A percentile compares a stretch with the other conserved stretches of the same genome.
These are phyloP conservation scores for Thalassiosira livingstoniorum DNA, from an alignment of 352 stramenopile species.

Conservation along the genomic window DNA sequence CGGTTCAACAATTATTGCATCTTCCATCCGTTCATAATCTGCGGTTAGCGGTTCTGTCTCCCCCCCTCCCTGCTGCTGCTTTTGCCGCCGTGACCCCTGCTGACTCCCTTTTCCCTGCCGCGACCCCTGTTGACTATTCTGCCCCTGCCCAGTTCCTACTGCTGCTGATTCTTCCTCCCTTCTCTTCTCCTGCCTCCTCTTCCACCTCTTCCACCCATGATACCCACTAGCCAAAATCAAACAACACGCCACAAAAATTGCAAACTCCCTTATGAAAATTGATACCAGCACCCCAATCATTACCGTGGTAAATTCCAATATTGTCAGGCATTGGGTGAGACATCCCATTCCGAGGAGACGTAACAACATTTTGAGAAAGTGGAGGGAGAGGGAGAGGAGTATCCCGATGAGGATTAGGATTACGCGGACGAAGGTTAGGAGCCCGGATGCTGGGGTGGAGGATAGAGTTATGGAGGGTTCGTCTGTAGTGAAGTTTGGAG, in stretches of 20 bases:
- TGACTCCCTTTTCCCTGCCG: background rate
- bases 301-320: constrained; percentile 51
- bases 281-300: constrained; percentile 50
- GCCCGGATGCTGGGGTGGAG: constrained; percentile 12
- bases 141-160: no score
- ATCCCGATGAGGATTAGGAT: constrained; percentile 56
- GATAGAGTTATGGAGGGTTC: constrained; percentile 17
- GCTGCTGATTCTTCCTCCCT: constrained; percentile 15
- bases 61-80: background rate
- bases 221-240: constrained; percentile 44
- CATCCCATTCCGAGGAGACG: constrained; percentile 56
- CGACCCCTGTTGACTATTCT: background rate
- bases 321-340: constrained; percentile 55
- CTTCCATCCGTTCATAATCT: constrained; percentile 2
- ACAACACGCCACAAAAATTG: constrained; percentile 41
- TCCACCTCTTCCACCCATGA: constrained; percentile 33
- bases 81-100: background rate
- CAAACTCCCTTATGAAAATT: constrained; percentile 59
- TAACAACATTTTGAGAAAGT: constrained; percentile 72
- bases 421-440: constrained; percentile 47
- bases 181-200: constrained; percentile 36
- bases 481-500: background rate
- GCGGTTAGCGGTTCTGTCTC: background rate
- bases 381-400: constrained; percentile 52
- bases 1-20: background rate